Base-by-base conservation (phyloP, 192 early-diverging fungal species). In the Dimargaris verticillata region DNA sequence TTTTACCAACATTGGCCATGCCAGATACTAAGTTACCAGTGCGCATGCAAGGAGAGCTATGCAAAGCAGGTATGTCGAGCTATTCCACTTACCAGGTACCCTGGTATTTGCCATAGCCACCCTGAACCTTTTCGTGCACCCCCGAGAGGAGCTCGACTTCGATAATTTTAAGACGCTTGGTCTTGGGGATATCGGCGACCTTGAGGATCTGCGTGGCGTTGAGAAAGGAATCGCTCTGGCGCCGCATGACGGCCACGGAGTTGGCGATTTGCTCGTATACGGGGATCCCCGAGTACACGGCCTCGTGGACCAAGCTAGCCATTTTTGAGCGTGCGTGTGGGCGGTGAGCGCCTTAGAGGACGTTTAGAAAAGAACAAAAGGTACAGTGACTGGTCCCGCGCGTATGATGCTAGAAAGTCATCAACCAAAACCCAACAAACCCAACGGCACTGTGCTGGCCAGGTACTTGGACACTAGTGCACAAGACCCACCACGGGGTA, bases 131-230 rank as follows among this genome's bases (percentile, higher is more conserved):
- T 60, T 99, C 94, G 65, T 92, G 92, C 48, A 78, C 73, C 24
- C 89, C 89, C 0, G 73, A 86, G 63, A 88, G 85, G 12, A 95
- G 80, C 67, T 95, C 93, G 60, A 85, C 78, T 68, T 97, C 96
- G 46, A 99, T 76, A 57, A 99, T 95, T 60, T 90, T 84, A 24
- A 92, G 93, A 49, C 96, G 75, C 66, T 83, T 82, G 4, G 85
- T 84, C 76, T 97, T 97, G 59, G 95, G 91, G 51, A 99, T 83
- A 11, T 84, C 82, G 7, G 94, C 96, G 2, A 96, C 94, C 70
- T 99, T 99, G 24, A 99, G 78, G 55, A 99, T 88, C 70, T 99
- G 96, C 0, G 96, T 99, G 15, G 93, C 93, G 70, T 99, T 99
- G 46, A 99, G 72, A 70, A 83, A 97, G 14, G 84, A 87, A 67